A percentile compares a stretch with the other conserved stretches of the same genome.
These are phyloP conservation scores for Cylindrotheca fusiformis DNA, from an alignment of 108 stramenopile species.

Conservation along the genomic window DNA sequence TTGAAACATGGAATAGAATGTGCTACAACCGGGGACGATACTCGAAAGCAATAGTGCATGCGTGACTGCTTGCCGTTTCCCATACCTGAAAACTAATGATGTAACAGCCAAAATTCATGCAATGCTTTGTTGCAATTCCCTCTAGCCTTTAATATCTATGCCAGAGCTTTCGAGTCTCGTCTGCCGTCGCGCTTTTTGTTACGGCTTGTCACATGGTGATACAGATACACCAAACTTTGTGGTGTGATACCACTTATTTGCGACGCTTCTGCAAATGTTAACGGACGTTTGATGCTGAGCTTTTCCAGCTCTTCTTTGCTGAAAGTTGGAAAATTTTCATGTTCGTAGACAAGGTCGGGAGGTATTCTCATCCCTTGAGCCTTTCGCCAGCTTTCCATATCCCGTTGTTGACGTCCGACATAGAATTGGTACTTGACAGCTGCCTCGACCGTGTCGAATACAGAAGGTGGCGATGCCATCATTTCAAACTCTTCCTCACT, in stretches of 20 bases:
- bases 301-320: slow-evolving; percentile 92
- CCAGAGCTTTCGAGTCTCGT: background rate
- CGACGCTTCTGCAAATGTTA: slow-evolving; percentile 91
- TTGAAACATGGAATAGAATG: too few species aligned
- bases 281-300: slow-evolving; percentile 62
- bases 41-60: too few species aligned
- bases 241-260: slow-evolving; percentile 95
- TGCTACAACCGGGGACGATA: too few species aligned
- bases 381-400: slow-evolving; percentile 93
- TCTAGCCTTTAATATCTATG: too few species aligned
- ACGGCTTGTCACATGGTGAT: slow-evolving; percentile 79
- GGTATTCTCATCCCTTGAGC: slow-evolving; percentile 90
- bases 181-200: slow-evolving; percentile 52
- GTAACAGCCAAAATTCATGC: too few species aligned
- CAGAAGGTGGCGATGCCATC: slow-evolving; percentile 53
- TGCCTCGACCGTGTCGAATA: slow-evolving; percentile 92
- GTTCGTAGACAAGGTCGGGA: slow-evolving; percentile 77
- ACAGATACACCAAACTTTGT: slow-evolving; percentile 90
- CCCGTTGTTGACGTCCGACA: slow-evolving; percentile 83
- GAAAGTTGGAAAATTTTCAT: slow-evolving; percentile 77
- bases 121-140: too few species aligned
- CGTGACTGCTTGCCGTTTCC: too few species aligned
- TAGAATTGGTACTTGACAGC: slow-evolving; percentile 88
- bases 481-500: slow-evolving; percentile 12
- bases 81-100: too few species aligned